Percentiles rank a stretch among this genome's conserved stretches.
phyloP scores from a whole-genome alignment of 768 basidiomycete genomes.

The Trametes maxima region DNA sequence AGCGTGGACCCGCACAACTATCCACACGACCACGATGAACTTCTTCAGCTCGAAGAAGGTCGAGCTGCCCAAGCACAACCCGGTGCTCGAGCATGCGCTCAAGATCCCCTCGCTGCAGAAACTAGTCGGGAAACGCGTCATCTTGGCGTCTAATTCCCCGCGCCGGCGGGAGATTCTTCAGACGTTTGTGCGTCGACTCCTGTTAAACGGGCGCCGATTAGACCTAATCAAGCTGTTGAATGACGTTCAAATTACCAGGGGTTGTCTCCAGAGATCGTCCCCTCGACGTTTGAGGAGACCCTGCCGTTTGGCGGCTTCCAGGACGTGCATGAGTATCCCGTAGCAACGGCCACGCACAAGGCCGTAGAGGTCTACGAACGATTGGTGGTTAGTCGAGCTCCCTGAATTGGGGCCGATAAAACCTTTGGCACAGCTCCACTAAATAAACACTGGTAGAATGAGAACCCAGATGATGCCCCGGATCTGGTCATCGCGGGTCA shows the following conservation, averaged over 20 bases:
- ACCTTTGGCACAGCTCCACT: no score
- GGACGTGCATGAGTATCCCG: constrained; percentile 72
- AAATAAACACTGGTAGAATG: constrained; percentile 34
- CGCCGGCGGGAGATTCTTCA: constrained; percentile 82
- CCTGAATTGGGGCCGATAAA: no score
- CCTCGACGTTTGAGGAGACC: constrained; percentile 82
- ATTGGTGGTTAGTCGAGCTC: constrained; percentile 56
- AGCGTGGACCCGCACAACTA: background rate
- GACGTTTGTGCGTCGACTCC: constrained; percentile 59
- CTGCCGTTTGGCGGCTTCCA: constrained; percentile 67
- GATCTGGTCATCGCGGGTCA: constrained; percentile 80
- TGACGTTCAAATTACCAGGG: constrained; percentile 42
- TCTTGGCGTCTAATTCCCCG: constrained; percentile 87
- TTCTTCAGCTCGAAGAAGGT: constrained; percentile 29
- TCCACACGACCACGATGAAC: constrained; percentile 21
- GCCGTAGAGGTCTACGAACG: constrained; percentile 86
- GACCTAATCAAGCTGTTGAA: background rate
- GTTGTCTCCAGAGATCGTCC: constrained; percentile 67
- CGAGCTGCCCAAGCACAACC: constrained; percentile 43
- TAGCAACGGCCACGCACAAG: constrained; percentile 76
- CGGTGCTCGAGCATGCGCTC: constrained; percentile 66
- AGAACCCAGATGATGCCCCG: constrained; percentile 67
- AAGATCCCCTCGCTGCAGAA: constrained; percentile 62
- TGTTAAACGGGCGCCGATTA: background rate
- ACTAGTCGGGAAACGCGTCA: constrained; percentile 72